Evolutionary conservation across 1,284 basidiomycete species (phyloP), one percentile per base, ranked within the genome.

Genomic region (Coniophora puteana): DNA sequence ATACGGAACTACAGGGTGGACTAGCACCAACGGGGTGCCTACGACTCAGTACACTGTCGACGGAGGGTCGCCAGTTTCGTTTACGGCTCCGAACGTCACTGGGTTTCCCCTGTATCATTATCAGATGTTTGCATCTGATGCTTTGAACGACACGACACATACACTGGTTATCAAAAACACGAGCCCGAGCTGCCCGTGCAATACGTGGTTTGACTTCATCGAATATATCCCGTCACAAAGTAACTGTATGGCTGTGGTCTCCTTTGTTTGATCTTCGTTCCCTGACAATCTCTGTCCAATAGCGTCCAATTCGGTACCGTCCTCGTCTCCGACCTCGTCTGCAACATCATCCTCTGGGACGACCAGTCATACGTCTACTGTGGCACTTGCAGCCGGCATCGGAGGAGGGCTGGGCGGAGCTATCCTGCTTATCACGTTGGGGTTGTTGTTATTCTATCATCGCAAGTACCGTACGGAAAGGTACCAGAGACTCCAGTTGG

Each of bases 201-300:
- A 14, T 18, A 24, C 38, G 6, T 43, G 41, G 41, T 23, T 43
- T 4, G 41, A 43, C 17, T 43, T 38, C 25, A 16, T 43, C 29
- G 25, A 39, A n/a, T 43, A 43, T 26, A 43, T 36, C n/a, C 37
- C 27, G 6, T 22, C 13, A 7, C 17, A 20, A 21, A 20, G 40
- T 41, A n/a, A 23, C 16, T n/a, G 14, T 17, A 17, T 18, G 16
- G 16, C 8, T 24, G 10, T 30, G 10, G 18, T 30, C 32, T 22
- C 17, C 7, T 39, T 14, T 31, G n/a, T n/a, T 6, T 18, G 6
- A 7, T 31, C n/a, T 6, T 7, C n/a, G 20, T 8, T 31, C 14
- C 20, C n/a, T n/a, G n/a, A 31, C 29, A 7, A 7, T 14, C n/a
- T 27, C n/a, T 27, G n/a, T 10, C 10, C 10, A n/a, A 10, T 10